These are phyloP conservation scores for Coemansia sp. DNA, from an alignment of 192 early-diverging fungal genomes.

Conservation along the genomic window DNA sequence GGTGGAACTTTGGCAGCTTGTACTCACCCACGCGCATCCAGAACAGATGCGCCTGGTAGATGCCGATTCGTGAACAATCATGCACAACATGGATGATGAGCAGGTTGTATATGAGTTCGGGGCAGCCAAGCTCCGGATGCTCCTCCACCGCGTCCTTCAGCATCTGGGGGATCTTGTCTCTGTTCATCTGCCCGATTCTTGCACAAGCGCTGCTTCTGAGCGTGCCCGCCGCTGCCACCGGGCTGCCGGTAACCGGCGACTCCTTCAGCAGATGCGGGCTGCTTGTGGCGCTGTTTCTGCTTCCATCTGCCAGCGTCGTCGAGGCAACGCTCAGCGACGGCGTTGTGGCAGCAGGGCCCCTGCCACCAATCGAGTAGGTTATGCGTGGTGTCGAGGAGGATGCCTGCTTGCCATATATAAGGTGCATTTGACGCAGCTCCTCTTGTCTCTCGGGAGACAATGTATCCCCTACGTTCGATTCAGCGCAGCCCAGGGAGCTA, in stretches of 20 bases:
- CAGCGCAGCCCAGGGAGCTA: background rate
- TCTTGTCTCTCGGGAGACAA: background rate
- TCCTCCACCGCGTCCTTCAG: slow-evolving; percentile 35
- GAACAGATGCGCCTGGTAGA: slow-evolving; percentile 48
- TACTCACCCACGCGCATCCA: slow-evolving; percentile 54
- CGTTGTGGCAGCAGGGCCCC: background rate
- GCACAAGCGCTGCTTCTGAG: slow-evolving; percentile 11
- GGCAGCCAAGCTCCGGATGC: slow-evolving; percentile 49
- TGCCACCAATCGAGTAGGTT: background rate
- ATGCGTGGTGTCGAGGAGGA: background rate
- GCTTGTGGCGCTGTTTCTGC: background rate
- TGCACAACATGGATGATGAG: slow-evolving; percentile 52
- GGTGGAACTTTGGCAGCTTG: slow-evolving; percentile 42
- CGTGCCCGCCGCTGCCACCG: slow-evolving; percentile 5
- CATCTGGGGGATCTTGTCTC: slow-evolving; percentile 43
- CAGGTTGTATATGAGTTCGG: slow-evolving; percentile 55
- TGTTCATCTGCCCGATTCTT: slow-evolving; percentile 47
- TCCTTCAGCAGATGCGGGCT: slow-evolving; percentile 17
- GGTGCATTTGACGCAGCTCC: background rate
- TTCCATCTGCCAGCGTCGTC: background rate
- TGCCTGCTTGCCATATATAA: background rate
- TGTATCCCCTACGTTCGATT: background rate
- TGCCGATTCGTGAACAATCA: slow-evolving; percentile 53
- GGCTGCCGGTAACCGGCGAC: slow-evolving; percentile 1
- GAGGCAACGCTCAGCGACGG: background rate